A percentile compares a stretch with the other conserved stretches of the same genome.
These are phyloP conservation scores for Plantago major DNA, from an alignment of 257 asterid genomes.

Conservation along the genomic window DNA sequence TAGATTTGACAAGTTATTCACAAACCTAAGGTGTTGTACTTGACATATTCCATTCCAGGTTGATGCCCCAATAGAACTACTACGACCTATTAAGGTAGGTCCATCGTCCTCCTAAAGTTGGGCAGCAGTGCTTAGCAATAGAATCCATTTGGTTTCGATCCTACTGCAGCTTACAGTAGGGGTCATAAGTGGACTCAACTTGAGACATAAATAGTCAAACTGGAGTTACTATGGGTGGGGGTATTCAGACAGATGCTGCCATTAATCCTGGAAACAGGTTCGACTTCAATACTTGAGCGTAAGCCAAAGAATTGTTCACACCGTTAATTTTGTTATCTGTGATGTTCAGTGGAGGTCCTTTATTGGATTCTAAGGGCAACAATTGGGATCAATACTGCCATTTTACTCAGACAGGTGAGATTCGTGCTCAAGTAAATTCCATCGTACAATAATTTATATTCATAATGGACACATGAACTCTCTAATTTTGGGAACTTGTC, in stretches of 20 bases:
- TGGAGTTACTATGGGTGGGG: slow-evolving; percentile 95
- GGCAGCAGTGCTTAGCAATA: slow-evolving; percentile 91
- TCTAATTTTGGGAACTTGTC: too few relatives aligned
- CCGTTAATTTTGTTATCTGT: background rate
- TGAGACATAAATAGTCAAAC: slow-evolving; percentile 93
- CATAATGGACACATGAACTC: too few relatives aligned
- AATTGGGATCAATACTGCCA: slow-evolving; percentile 94
- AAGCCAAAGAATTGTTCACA: background rate
- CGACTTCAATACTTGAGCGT: background rate
- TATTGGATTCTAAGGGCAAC: slow-evolving; percentile 84
- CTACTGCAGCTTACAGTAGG: slow-evolving; percentile 97
- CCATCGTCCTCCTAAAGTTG: slow-evolving; percentile 75
- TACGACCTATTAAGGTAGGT: slow-evolving; percentile 79
- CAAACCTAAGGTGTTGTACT: slow-evolving; percentile 4
- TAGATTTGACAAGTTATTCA: background rate
- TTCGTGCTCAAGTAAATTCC: background rate
- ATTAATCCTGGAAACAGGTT: slow-evolving; percentile 99
- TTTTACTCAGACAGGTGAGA: slow-evolving; percentile 83
- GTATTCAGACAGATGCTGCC: slow-evolving; percentile 98
- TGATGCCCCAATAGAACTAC: slow-evolving; percentile 71
- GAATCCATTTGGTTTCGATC: slow-evolving; percentile 99
- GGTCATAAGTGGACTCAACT: slow-evolving; percentile 86
- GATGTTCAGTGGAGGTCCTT: slow-evolving; percentile 86
- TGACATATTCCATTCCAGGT: slow-evolving; percentile 39
- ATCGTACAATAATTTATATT: too few relatives aligned